Conservation (phyloP, 2,329 filamentous ascomycete species). For the Epichloe baconii region DNA sequence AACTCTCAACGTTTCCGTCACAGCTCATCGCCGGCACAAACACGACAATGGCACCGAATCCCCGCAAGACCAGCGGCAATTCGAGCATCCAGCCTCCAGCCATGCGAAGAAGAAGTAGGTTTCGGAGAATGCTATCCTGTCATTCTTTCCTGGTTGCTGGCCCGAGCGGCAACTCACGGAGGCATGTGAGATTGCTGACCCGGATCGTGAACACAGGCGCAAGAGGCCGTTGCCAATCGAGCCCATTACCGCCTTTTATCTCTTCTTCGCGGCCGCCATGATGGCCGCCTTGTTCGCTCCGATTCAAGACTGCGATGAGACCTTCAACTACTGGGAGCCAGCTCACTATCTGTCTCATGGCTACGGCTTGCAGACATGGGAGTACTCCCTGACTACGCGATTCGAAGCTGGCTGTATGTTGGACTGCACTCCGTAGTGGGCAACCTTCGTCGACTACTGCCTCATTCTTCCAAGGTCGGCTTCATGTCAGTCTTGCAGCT, state of each 20-base stretch:
- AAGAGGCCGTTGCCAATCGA: slow-evolving; percentile 50
- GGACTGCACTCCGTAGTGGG: slow-evolving; percentile 63
- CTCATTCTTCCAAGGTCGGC: slow-evolving; percentile 44
- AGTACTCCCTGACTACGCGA: slow-evolving; percentile 94
- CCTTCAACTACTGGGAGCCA: slow-evolving; percentile 98
- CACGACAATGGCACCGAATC: slow-evolving; percentile 27
- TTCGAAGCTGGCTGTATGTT: slow-evolving; percentile 90
- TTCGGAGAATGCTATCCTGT: background rate
- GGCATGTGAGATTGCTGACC: background rate
- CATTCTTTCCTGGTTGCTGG: background rate
- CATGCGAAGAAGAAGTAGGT: slow-evolving; percentile 40
- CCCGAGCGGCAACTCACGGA: background rate
- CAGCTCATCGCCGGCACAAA: slow-evolving; percentile 5
- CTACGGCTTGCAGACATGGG: slow-evolving; percentile 94
- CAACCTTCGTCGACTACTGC: slow-evolving; percentile 51
- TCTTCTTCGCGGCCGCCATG: slow-evolving; percentile 62
- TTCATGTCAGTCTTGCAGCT: background rate
- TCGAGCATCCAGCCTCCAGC: slow-evolving; percentile 33
- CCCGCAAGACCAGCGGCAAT: slow-evolving; percentile 21
- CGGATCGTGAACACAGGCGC: slow-evolving; percentile 18
- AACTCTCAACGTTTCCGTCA: slow-evolving; percentile 5
- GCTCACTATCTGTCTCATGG: slow-evolving; percentile 87
- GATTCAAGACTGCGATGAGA: slow-evolving; percentile 96
- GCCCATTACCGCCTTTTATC: slow-evolving; percentile 65
- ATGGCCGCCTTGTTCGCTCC: slow-evolving; percentile 72